A percentile compares a stretch with the other conserved stretches of the same genome.
These are phyloP conservation scores for Pseudogymnoascus sp. DNA, from an alignment of 2,329 filamentous ascomycete genomes.

Conservation along the genomic window DNA sequence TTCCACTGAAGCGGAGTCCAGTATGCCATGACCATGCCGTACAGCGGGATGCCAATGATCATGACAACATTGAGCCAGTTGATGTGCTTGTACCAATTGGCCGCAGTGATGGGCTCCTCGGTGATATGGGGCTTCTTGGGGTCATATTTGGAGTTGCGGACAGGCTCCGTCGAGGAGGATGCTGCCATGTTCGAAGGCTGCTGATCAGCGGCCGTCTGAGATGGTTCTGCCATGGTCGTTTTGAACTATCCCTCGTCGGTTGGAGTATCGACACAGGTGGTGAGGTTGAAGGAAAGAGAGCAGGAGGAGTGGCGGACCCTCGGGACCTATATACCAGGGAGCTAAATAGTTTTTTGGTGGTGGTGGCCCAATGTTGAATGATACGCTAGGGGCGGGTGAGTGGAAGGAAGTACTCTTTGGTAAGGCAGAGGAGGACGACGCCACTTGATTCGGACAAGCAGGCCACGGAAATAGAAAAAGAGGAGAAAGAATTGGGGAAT, in stretches of 20 bases:
- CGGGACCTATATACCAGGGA: constrained; percentile 7
- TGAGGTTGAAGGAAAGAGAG: background rate
- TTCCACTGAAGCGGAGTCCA: constrained; percentile 70
- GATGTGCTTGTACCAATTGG: constrained; percentile 87
- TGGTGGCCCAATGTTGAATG: constrained; percentile 10
- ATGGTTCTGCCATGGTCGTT: constrained; percentile 14
- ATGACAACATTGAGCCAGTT: constrained; percentile 87
- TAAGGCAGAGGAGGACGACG: background rate
- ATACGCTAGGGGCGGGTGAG: constrained; percentile 9
- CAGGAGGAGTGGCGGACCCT: background rate
- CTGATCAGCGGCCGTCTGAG: constrained; percentile 17
- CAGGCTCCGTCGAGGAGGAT: constrained; percentile 24
- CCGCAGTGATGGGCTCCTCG: constrained; percentile 70
- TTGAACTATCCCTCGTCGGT: background rate
- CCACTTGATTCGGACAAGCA: constrained; percentile 1
- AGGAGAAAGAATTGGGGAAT: background rate
- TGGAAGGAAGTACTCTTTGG: constrained; percentile 3
- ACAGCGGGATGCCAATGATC: constrained; percentile 70
- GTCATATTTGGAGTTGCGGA: constrained; percentile 41
- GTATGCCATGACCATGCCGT: constrained; percentile 66
- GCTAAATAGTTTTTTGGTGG: background rate
- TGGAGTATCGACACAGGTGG: background rate
- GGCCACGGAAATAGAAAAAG: background rate
- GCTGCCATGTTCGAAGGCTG: constrained; percentile 25
- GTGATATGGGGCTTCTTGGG: constrained; percentile 76